phyloP scores from a whole-genome alignment of 371 early-diverging fungal genomes.

The Cokeromyces recurvatus region DNA sequence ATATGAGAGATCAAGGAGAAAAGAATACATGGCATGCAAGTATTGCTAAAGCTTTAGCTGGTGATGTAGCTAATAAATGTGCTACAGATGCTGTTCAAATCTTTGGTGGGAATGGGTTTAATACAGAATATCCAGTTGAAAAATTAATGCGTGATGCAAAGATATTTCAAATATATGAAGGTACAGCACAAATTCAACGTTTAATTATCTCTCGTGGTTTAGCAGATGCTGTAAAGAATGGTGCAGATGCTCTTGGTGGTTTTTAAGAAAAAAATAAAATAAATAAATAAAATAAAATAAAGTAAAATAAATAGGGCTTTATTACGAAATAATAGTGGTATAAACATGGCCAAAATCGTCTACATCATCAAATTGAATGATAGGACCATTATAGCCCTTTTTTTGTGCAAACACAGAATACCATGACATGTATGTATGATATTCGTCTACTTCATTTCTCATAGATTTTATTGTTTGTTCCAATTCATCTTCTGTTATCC shows the following conservation, averaged over 20 bases:
- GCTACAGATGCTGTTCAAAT: conserved; percentile 96
- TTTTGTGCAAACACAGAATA: conserved; percentile 45
- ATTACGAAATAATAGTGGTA: conserved; percentile 6
- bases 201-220: conserved; percentile 79
- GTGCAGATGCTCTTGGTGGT: conserved; percentile 39
- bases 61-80: conserved; percentile 93
- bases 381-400: conserved; percentile 38
- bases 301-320: too few relatives aligned
- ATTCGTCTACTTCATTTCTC: conserved; percentile 29
- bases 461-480: conserved; percentile 22
- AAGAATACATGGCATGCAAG: conserved; percentile 93
- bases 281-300: too few relatives aligned
- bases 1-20: conserved; percentile 80
- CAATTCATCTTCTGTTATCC: conserved; percentile 34
- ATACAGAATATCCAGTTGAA: conserved; percentile 84
- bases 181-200: conserved; percentile 94
- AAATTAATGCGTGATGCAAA: conserved; percentile 91
- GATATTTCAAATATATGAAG: conserved; percentile 96
- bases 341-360: conserved; percentile 18
- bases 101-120: conserved; percentile 95
- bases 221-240: conserved; percentile 50
- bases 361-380: conserved; percentile 36
- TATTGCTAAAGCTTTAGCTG: conserved; percentile 90
- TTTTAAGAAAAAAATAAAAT: conserved; percentile 13
- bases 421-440: conserved; percentile 46